These are phyloP conservation scores for Shiraia bambusicola DNA, from an alignment of 2,329 filamentous ascomycete genomes.

Conservation along the genomic window DNA sequence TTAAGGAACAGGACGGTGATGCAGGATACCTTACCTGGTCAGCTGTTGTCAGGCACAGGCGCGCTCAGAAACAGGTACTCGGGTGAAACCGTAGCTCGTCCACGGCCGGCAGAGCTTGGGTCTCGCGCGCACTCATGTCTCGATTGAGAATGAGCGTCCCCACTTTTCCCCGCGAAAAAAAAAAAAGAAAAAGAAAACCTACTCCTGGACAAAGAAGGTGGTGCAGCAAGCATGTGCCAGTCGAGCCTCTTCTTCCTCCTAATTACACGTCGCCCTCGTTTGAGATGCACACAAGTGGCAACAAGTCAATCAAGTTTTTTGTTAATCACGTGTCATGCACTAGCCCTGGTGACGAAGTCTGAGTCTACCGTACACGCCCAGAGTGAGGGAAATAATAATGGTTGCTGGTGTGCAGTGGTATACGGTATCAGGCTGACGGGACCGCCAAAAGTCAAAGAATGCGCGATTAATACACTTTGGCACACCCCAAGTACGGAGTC, in stretches of 20 bases:
- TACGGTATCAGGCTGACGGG: background rate
- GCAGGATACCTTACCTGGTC: conserved; percentile 21
- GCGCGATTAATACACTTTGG: conserved; percentile 4
- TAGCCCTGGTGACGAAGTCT: no score
- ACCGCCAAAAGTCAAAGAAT: background rate
- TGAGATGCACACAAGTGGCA: background rate
- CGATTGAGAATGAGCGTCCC: conserved; percentile 14
- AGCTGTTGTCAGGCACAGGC: conserved; percentile 7
- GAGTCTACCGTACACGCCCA: no score
- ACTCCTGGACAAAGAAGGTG: background rate
- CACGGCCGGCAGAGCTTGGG: conserved; percentile 24
- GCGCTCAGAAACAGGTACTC: conserved; percentile 12
- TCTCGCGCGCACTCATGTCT: conserved; percentile 6
- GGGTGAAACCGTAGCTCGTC: conserved; percentile 30
- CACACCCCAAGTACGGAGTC: no score
- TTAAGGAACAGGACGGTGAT: conserved; percentile 27
- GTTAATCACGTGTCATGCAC: no score
- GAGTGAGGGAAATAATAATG: no score
- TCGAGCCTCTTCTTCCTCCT: no score
- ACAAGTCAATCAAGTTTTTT: no score
- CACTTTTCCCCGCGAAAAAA: conserved; percentile 31
- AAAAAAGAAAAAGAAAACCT: no score
- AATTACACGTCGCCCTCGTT: no score
- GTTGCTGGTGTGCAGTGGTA: background rate
- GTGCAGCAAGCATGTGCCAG: background rate